Conservation (phyloP, 306 rosid species). For the Quercus berberidifolia region DNA sequence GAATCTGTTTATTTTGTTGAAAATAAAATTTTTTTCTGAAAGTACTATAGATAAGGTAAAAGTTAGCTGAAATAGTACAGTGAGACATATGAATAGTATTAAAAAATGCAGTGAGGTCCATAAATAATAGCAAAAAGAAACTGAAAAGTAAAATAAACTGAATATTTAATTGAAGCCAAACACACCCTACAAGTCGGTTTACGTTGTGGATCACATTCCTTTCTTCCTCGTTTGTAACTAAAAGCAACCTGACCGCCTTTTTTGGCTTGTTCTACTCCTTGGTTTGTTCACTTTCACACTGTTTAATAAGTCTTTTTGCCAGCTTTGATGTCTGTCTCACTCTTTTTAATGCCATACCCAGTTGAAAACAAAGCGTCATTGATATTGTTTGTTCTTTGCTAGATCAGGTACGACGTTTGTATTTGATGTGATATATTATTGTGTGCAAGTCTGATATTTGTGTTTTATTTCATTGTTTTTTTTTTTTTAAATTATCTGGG, state of each 20-base stretch:
- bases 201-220: not conserved
- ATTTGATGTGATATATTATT: not conserved
- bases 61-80: fast-evolving
- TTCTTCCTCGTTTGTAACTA: not conserved
- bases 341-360: not conserved
- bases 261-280: not conserved
- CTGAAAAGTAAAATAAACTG: too few relatives aligned
- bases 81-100: fast-evolving
- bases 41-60: fast-evolving
- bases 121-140: fast-evolving
- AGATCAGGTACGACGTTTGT: not conserved
- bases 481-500: not conserved
- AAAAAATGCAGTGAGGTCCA: fast-evolving
- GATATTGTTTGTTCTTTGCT: not conserved
- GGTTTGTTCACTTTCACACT: not conserved
- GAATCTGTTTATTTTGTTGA: fast-evolving
- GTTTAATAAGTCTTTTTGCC: not conserved
- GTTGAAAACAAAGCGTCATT: not conserved
- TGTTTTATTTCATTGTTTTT: not conserved
- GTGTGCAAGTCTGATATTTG: not conserved
- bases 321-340: not conserved
- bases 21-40: fast-evolving
- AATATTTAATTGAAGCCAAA: fast-evolving
- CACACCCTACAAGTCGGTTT: too few relatives aligned
- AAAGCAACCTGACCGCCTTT: not conserved